phyloP scores from a whole-genome alignment of 164 flowering plant genomes.

The Sextonia rubra region DNA sequence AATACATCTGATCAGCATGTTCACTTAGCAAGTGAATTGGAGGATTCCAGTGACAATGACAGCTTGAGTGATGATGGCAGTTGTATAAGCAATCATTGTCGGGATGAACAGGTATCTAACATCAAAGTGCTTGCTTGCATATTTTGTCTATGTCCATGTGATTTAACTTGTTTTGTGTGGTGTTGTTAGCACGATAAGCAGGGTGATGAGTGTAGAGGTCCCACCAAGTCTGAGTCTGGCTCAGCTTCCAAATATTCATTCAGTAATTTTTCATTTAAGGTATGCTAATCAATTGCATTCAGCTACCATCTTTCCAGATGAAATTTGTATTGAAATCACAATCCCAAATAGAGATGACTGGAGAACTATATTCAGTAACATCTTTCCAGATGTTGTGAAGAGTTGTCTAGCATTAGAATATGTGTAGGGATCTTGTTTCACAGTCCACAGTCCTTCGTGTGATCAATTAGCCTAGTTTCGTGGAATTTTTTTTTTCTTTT shows the following conservation, averaged over 20 bases:
- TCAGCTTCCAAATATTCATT: slow-evolving; percentile 74
- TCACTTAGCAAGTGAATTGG: slow-evolving; percentile 69
- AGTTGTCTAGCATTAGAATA: too few relatives aligned
- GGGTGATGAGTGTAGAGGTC: slow-evolving; percentile 87
- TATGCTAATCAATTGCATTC: slow-evolving; percentile 14
- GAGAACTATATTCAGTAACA: too few relatives aligned
- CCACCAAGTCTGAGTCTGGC: slow-evolving; percentile 74
- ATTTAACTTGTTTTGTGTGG: not conserved
- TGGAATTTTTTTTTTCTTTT: too few relatives aligned
- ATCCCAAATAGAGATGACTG: too few relatives aligned
- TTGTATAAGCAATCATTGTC: slow-evolving; percentile 63
- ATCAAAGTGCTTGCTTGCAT: not conserved
- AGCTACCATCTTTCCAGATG: too few relatives aligned
- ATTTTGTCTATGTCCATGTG: not conserved
- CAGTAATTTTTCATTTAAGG: slow-evolving; percentile 99
- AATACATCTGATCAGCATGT: slow-evolving; percentile 59
- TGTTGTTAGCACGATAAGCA: slow-evolving; percentile 24
- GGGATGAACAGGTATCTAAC: slow-evolving; percentile 68
- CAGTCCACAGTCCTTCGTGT: too few relatives aligned
- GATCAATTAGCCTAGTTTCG: too few relatives aligned
- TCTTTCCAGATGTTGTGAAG: too few relatives aligned
- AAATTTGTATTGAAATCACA: too few relatives aligned
- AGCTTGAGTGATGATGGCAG: slow-evolving; percentile 74
- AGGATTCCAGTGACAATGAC: slow-evolving; percentile 76
- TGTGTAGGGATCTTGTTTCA: too few relatives aligned